Percentiles rank a stretch among this genome's conserved stretches.
These are phyloP conservation scores for Aspergillus sp. DNA, from an alignment of 2,329 filamentous ascomycete species.

Conservation along the genomic window DNA sequence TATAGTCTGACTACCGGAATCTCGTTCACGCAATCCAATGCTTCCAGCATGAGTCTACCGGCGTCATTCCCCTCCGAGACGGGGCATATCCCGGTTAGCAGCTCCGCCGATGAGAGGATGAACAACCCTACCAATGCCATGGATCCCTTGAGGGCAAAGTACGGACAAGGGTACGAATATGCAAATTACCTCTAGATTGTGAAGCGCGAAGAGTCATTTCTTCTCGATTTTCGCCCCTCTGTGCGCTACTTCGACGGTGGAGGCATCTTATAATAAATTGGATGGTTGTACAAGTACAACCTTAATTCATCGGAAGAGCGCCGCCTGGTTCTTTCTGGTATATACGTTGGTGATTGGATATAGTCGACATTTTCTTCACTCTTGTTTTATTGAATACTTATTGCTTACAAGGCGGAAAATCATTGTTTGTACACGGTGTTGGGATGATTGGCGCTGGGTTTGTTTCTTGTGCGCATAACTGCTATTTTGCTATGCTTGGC, in stretches of 20 bases:
- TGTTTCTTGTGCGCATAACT: neutral
- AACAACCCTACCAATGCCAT: constrained; percentile 22
- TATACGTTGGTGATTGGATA: constrained; percentile 9
- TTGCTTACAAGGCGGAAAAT: constrained; percentile 5
- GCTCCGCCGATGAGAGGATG: constrained; percentile 25
- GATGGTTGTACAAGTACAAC: neutral
- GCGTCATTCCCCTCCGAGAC: constrained; percentile 34
- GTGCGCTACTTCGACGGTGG: neutral
- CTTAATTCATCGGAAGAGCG: constrained; percentile 1
- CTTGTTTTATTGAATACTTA: constrained; percentile 4
- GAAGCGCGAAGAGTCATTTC: neutral
- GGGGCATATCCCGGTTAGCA: constrained; percentile 15
- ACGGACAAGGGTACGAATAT: constrained; percentile 31
- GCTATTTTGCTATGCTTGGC: neutral
- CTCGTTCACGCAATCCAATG: constrained; percentile 33
- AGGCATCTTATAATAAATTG: neutral
- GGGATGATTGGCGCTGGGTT: constrained; percentile 3
- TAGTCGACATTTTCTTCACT: neutral
- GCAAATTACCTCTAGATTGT: constrained; percentile 24
- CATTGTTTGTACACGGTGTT: constrained; percentile 6
- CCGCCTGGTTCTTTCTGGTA: constrained; percentile 1
- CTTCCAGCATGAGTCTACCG: constrained; percentile 37
- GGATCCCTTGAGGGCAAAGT: constrained; percentile 29
- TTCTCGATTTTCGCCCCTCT: neutral
- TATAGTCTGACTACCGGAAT: constrained; percentile 28